phyloP scores from a whole-genome alignment of 345 rosid genomes.

The Iberis pinnata region DNA sequence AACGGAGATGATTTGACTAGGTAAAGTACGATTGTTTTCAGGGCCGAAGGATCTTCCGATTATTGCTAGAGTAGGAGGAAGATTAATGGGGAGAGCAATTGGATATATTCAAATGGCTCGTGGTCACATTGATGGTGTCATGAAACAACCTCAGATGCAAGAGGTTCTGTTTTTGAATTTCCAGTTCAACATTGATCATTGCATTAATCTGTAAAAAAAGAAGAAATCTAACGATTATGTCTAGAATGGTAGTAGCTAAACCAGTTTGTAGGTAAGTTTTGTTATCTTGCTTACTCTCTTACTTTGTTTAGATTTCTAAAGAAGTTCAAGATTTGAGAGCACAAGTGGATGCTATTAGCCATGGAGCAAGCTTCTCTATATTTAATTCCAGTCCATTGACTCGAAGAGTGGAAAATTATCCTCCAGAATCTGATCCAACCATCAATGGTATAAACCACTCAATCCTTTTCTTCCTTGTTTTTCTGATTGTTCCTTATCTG shows the following conservation, averaged over 20 bases:
- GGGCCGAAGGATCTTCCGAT: conserved; percentile 82
- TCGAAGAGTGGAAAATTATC: conserved; percentile 47
- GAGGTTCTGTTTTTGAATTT: conserved; percentile 41
- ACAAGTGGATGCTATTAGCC: conserved; percentile 76
- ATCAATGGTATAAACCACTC: conserved; percentile 33
- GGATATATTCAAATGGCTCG: conserved; percentile 83
- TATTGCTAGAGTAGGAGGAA: conserved; percentile 70
- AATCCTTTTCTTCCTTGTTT: not conserved
- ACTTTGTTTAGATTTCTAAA: conserved; percentile 55
- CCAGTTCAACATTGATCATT: not conserved
- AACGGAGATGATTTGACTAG: not conserved
- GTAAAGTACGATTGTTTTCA: not conserved
- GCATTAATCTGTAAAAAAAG: no score
- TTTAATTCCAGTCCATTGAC: conserved; percentile 70
- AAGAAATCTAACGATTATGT: no score
- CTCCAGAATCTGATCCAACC: conserved; percentile 31
- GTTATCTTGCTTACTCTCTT: no score
- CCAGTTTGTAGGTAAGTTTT: no score
- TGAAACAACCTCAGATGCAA: conserved; percentile 88
- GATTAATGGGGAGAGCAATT: conserved; percentile 68
- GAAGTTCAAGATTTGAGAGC: conserved; percentile 82
- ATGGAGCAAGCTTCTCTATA: conserved; percentile 64
- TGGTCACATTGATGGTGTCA: conserved; percentile 67
- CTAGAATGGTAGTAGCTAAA: no score
- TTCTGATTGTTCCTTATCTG: conserved; percentile 9